These are phyloP conservation scores for Juglanconis oblonga DNA, from an alignment of 2,329 filamentous ascomycete species.

Conservation along the genomic window DNA sequence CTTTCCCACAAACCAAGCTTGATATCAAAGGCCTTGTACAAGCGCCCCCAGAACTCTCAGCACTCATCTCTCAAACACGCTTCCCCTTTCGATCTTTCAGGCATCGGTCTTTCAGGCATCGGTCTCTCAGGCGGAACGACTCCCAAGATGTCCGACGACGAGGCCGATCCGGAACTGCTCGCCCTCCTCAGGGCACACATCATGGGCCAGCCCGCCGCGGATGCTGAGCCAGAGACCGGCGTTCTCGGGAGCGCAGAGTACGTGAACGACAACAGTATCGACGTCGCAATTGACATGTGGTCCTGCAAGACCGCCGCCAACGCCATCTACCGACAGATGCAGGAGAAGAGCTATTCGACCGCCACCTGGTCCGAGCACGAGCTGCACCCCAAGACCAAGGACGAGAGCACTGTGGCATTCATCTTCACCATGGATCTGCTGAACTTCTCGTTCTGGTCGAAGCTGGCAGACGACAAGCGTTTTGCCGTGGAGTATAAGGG, in stretches of 20 bases:
- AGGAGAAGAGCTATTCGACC: constrained; percentile 77
- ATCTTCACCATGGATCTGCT: constrained; percentile 97
- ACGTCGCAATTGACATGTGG: constrained; percentile 83
- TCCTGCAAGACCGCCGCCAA: constrained; percentile 80
- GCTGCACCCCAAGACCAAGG: constrained; percentile 79
- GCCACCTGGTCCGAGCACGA: constrained; percentile 85
- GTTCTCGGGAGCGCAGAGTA: constrained; percentile 81
- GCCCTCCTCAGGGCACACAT: constrained; percentile 81
- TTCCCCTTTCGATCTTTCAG: not conserved
- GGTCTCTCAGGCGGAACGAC: not conserved
- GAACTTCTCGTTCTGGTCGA: constrained; percentile 97
- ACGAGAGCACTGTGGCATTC: constrained; percentile 79
- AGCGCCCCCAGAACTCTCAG: not conserved
- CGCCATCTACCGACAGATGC: constrained; percentile 77
- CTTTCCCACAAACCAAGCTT: constrained; percentile 1
- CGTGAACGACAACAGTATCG: constrained; percentile 88
- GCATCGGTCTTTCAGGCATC: not conserved
- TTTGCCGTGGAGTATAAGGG: constrained; percentile 82
- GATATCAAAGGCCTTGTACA: not conserved
- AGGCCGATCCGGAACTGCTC: constrained; percentile 83
- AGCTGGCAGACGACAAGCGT: constrained; percentile 63
- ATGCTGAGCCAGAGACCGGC: constrained; percentile 68
- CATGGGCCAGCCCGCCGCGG: constrained; percentile 52
- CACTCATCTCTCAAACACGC: not conserved
- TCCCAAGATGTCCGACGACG: constrained; percentile 77